Evolutionary conservation across 306 rosid species (phyloP), one percentile per base, ranked within the genome.

Genomic region (Cotoneaster glaucophyllus): DNA sequence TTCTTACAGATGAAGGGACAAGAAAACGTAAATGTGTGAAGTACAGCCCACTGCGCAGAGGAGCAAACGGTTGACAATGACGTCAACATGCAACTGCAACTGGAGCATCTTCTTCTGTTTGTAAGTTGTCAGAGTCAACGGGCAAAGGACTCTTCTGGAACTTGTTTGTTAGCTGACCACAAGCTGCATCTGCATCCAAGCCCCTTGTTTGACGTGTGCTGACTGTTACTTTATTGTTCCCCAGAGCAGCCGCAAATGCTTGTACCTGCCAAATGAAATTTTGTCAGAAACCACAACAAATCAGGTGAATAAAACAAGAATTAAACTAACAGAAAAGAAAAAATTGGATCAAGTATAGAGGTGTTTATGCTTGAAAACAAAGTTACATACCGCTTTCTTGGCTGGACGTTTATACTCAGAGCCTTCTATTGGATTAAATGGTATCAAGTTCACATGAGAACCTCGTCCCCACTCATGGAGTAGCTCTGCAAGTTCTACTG

Each of bases 121-220:
- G 84, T 41, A 50, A 71, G 76, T 70, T 64, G 71, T 88, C 96
- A 4, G 86, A 77, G 2, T 90, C 88, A 7, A 79, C 22, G 62
- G 73, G 86, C 84, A 95, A 82, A 78, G 98, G 98, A 69, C 76
- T 83, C 87, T 90, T 95, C 82, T 92, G 97, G 76, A 90, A 95
- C 54, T 84, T 79, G 85, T 95, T 95, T 54, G 97, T 86, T 56
- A 95, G 88, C 87, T 95, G 98, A 63, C 98, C 98, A 82, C 97
- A 95, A 63, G 98, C 97, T 43, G 98, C 98, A 84, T 91, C 93
- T 69, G 98, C 98, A 45, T 92, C 98, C 76, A 92, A 65, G 66
- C 98, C 98, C 84, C 98, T 84, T 32, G 97, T 95, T 90, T 92
- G 96, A 41, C 97, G 95, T 18, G 85, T 74, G 21, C 92, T 95